Percentiles rank a stretch among this genome's conserved stretches.
These are phyloP conservation scores for Microstegium vimineum DNA, from an alignment of 176 grass and related monocot species.

Conservation along the genomic window DNA sequence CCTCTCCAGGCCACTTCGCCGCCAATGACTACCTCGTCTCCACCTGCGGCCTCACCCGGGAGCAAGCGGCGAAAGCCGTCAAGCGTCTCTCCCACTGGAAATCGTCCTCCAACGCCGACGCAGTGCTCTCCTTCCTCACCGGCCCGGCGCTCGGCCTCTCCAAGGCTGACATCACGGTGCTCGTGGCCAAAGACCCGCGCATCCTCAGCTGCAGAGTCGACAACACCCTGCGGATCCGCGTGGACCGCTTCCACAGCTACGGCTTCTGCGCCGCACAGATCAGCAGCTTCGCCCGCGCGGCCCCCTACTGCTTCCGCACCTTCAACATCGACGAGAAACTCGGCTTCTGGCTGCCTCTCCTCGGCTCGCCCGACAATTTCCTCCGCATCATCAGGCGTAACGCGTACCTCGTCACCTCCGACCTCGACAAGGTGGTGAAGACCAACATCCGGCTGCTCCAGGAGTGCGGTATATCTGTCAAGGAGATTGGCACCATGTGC, in stretches of 20 bases:
- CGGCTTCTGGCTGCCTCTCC: constrained; percentile 33
- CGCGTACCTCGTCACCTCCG: constrained; percentile 11
- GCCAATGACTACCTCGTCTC: constrained; percentile 39
- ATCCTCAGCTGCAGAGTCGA: constrained; percentile 40
- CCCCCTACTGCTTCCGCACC: constrained; percentile 4
- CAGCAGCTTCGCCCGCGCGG: not conserved
- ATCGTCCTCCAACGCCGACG: constrained; percentile 18
- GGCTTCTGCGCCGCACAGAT: constrained; percentile 37
- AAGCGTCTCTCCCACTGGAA: constrained; percentile 7
- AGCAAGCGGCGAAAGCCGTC: constrained; percentile 10
- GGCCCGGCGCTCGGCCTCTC: constrained; percentile 33
- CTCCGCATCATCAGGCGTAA: constrained; percentile 26
- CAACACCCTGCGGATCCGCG: constrained; percentile 33
- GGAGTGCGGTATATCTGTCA: constrained; percentile 19
- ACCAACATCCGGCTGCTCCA: constrained; percentile 43
- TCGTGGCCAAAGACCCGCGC: constrained; percentile 26
- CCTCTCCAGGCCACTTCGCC: not conserved
- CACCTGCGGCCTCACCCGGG: constrained; percentile 31
- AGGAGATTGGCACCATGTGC: constrained; percentile 15
- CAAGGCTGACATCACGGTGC: constrained; percentile 23
- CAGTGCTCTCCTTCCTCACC: constrained; percentile 35
- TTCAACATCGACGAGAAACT: constrained; percentile 36
- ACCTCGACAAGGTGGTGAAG: constrained; percentile 33
- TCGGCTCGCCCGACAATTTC: constrained; percentile 28
- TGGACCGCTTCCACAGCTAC: constrained; percentile 10